phyloP scores from a whole-genome alignment of 192 early-diverging fungal species.

The Lunasporangiospora selenospora region DNA sequence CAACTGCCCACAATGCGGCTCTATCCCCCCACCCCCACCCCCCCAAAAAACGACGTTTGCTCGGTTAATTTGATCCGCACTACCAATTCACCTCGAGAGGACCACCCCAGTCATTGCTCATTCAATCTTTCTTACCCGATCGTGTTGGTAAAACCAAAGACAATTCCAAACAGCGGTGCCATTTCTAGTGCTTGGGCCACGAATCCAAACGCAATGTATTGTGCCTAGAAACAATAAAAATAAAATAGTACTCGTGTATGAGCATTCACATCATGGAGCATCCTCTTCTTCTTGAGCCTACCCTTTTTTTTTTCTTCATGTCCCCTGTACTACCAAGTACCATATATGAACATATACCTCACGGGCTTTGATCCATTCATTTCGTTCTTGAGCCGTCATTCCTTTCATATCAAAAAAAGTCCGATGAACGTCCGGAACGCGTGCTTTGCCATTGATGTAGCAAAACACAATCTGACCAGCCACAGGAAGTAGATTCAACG shows the following conservation, averaged over 20 bases:
- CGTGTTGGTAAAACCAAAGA: conserved; percentile 34
- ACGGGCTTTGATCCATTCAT: conserved; percentile 17
- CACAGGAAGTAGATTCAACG: conserved; percentile 25
- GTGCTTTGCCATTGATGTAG: conserved; percentile 29
- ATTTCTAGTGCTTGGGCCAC: conserved; percentile 24
- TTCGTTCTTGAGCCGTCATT: conserved; percentile 15
- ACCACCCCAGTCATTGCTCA: too few relatives aligned
- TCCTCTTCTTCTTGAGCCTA: too few relatives aligned
- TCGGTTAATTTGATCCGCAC: too few relatives aligned
- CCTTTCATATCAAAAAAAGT: conserved; percentile 23
- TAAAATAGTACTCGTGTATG: too few relatives aligned
- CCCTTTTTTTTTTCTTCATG: too few relatives aligned
- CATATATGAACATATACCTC: too few relatives aligned
- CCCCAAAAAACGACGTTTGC: too few relatives aligned
- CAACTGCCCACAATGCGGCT: conserved; percentile 26
- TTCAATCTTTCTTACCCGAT: conserved; percentile 36
- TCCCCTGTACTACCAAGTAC: too few relatives aligned
- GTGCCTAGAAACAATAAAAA: too few relatives aligned
- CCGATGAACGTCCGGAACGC: conserved; percentile 21
- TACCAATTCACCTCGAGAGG: too few relatives aligned
- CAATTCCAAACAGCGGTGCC: conserved; percentile 19
- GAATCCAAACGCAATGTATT: conserved; percentile 21
- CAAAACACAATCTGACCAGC: conserved; percentile 20
- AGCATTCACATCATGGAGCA: too few relatives aligned
- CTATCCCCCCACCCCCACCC: too few relatives aligned